phyloP scores from a whole-genome alignment of 768 basidiomycete genomes.

The Lactarius psammicola region DNA sequence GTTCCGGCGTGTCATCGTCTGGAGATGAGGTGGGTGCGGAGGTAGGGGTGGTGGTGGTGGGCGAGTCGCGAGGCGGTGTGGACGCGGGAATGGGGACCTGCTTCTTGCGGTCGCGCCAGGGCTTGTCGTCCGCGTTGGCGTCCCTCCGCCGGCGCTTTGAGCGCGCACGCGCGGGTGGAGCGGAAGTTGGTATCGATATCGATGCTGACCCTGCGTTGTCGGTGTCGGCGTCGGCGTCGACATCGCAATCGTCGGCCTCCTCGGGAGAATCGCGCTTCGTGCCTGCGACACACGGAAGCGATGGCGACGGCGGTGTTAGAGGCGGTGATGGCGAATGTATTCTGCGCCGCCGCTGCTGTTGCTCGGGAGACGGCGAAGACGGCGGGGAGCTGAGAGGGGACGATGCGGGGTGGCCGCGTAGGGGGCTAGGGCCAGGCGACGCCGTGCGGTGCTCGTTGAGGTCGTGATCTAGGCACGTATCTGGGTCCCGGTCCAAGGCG shows the following conservation, averaged over 20 bases:
- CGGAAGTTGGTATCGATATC: neutral
- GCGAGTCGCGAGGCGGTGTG: neutral
- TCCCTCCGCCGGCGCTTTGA: constrained; percentile 20
- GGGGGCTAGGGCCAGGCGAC: neutral
- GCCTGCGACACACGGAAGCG: neutral
- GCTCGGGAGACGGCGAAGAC: constrained; percentile 15
- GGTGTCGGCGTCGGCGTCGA: neutral
- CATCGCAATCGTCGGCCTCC: neutral
- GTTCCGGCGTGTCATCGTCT: neutral
- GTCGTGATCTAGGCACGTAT: neutral
- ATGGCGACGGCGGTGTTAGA: neutral
- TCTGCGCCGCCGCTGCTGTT: neutral
- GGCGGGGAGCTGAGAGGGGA: constrained; percentile 28
- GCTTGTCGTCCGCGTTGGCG: constrained; percentile 9
- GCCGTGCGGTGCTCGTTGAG: neutral
- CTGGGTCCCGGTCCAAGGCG: neutral
- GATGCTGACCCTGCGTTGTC: neutral
- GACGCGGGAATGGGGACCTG: neutral
- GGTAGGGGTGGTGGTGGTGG: neutral
- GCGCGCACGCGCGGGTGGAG: neutral
- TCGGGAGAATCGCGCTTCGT: neutral
- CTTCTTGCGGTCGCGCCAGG: constrained; percentile 18
- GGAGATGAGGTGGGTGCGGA: neutral
- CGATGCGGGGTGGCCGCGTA: neutral
- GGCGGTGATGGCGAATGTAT: neutral